Conservation (phyloP, 1,139 yeast species). For the Wickerhamomyces sp. region DNA sequence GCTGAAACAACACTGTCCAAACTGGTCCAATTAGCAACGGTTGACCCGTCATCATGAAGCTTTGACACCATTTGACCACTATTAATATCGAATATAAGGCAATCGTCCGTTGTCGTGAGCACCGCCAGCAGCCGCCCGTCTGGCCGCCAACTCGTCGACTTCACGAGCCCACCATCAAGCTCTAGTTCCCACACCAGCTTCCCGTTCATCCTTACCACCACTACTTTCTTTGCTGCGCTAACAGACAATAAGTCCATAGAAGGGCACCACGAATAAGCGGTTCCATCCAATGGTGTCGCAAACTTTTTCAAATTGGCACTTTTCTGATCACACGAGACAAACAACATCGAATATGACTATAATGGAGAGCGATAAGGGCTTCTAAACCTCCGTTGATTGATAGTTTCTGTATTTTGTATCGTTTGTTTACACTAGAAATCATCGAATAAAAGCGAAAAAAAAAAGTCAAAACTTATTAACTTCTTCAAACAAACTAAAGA, state of each 20-base stretch:
- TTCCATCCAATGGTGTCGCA: conserved; percentile 10
- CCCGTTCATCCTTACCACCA: conserved; percentile 53
- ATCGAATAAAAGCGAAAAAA: not conserved
- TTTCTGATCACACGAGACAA: not conserved
- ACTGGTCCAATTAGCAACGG: conserved; percentile 8
- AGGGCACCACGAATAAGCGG: conserved; percentile 43
- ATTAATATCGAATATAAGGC: conserved; percentile 47
- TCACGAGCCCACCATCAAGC: conserved; percentile 32
- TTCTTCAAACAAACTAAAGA: not conserved
- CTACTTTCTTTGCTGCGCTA: conserved; percentile 39
- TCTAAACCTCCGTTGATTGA: not conserved
- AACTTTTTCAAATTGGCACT: conserved; percentile 2
- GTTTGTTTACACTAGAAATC: not conserved
- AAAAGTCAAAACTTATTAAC: not conserved
- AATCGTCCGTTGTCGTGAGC: conserved; percentile 40
- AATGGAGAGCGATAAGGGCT: too few relatives aligned
- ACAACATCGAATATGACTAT: not conserved
- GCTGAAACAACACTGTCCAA: not conserved
- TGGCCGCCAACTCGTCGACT: conserved; percentile 33
- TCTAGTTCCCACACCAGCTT: conserved; percentile 42
- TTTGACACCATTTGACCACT: conserved; percentile 38
- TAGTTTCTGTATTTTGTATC: not conserved
- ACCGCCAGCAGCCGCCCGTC: conserved; percentile 41
- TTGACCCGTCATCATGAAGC: conserved; percentile 3
- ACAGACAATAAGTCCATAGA: conserved; percentile 49